phyloP scores from a whole-genome alignment of 1,284 basidiomycete genomes.

The Termitomyces sp. region DNA sequence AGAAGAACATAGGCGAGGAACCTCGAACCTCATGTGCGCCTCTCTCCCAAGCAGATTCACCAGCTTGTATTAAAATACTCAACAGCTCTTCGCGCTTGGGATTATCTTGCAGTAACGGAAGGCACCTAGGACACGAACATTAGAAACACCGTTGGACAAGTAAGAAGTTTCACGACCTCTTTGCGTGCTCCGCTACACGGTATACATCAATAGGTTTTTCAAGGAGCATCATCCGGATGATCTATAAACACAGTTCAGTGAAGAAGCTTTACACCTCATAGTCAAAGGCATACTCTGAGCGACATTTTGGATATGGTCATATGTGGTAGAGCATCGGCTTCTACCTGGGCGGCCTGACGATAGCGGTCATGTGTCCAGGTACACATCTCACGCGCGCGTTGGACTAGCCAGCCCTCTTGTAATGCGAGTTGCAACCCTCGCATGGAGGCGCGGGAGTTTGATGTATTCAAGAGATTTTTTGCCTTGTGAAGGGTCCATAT shows the following conservation, averaged over 20 bases:
- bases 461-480: slow-evolving; percentile 34
- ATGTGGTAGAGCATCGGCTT: slow-evolving; percentile 44
- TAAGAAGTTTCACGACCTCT: slow-evolving; percentile 34
- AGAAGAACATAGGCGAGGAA: background rate
- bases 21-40: slow-evolving; percentile 68
- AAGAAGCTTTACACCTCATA: background rate
- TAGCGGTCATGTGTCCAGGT: slow-evolving; percentile 69
- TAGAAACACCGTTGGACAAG: background rate
- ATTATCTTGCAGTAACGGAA: slow-evolving; percentile 54
- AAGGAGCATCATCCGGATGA: slow-evolving; percentile 66
- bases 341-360: slow-evolving; percentile 60
- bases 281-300: slow-evolving; percentile 42
- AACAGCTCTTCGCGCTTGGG: slow-evolving; percentile 56
- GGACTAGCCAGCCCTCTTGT: slow-evolving; percentile 65
- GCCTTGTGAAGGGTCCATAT: slow-evolving; percentile 48
- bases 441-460: slow-evolving; percentile 53
- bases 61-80: slow-evolving; percentile 57
- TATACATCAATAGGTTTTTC: slow-evolving; percentile 56
- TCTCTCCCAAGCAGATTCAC: slow-evolving; percentile 61
- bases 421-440: slow-evolving; percentile 61
- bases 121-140: slow-evolving; percentile 39
- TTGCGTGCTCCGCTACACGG: slow-evolving; percentile 63
- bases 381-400: slow-evolving; percentile 68
- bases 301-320: slow-evolving; percentile 64
- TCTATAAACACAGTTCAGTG: slow-evolving; percentile 30